Percentiles rank a stretch among this genome's conserved stretches.
These are phyloP conservation scores for Blepharisma stoltei DNA, from an alignment of 73 alveolate genomes.

Conservation along the genomic window DNA sequence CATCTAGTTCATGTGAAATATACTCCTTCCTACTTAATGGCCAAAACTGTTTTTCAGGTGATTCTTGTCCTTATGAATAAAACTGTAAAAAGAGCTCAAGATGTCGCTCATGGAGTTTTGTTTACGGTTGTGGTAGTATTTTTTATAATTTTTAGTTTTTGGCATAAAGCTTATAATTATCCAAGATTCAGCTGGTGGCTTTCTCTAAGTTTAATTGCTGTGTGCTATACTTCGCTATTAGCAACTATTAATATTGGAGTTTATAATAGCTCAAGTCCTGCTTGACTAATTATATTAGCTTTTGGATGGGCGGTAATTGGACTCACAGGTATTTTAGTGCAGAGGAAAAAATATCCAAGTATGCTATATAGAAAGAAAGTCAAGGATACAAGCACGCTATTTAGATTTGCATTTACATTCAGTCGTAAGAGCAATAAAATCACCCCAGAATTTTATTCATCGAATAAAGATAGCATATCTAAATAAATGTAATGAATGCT, in stretches of 20 bases:
- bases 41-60: background rate
- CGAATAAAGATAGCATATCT: no score
- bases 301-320: no score
- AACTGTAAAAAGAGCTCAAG: background rate
- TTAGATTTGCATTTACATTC: no score
- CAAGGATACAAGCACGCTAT: no score
- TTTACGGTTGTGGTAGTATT: background rate
- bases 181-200: constrained; percentile 11
- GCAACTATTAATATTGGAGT: constrained; percentile 6
- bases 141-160: background rate
- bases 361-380: no score
- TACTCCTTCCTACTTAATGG: constrained; percentile 1
- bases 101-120: constrained; percentile 12
- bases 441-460: no score
- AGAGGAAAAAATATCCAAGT: no score
- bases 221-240: background rate
- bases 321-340: no score
- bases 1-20: background rate
- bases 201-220: constrained; percentile 3
- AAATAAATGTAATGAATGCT: no score
- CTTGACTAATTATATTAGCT: no score
- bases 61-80: constrained; percentile 16
- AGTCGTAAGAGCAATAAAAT: no score
- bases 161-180: constrained; percentile 21
- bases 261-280: no score